These are phyloP conservation scores for Yarrowia phangngaensis DNA, from an alignment of 805 yeast genomes.

Conservation along the genomic window DNA sequence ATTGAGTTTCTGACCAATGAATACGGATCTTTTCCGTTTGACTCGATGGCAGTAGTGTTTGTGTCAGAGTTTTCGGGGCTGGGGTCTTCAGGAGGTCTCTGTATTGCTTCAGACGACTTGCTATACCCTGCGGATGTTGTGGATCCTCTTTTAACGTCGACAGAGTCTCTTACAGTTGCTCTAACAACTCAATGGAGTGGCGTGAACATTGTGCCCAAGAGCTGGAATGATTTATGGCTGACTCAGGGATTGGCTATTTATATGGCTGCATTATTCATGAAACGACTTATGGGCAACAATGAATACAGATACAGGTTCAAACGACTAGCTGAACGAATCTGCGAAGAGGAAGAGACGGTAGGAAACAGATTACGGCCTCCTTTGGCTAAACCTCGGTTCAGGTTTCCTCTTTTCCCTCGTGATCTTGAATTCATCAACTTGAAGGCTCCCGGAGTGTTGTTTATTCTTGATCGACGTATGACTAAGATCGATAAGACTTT, in stretches of 20 bases:
- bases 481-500: slow-evolving; percentile 93
- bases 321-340: slow-evolving; percentile 58
- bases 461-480: slow-evolving; percentile 85
- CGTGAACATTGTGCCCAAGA: slow-evolving; percentile 77
- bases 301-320: slow-evolving; percentile 73
- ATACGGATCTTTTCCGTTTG: slow-evolving; percentile 89
- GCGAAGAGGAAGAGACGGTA: slow-evolving; percentile 71
- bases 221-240: slow-evolving; percentile 82
- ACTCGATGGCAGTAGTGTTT: slow-evolving; percentile 73
- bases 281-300: slow-evolving; percentile 73
- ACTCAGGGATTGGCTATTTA: slow-evolving; percentile 78
- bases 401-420: slow-evolving; percentile 58
- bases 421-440: slow-evolving; percentile 68
- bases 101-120: slow-evolving; percentile 56
- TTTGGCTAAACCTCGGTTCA: slow-evolving; percentile 62
- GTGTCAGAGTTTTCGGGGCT: slow-evolving; percentile 51
- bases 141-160: slow-evolving; percentile 70
- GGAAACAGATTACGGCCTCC: slow-evolving; percentile 74
- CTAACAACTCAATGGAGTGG: slow-evolving; percentile 92
- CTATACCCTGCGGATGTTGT: slow-evolving; percentile 69
- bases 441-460: slow-evolving; percentile 82
- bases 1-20: slow-evolving; percentile 80
- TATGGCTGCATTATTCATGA: slow-evolving; percentile 72
- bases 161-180: slow-evolving; percentile 64
- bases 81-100: slow-evolving; percentile 66